Evolutionary conservation across 73 alveolate species (phyloP).

Genomic region (Blepharisma stoltei): DNA sequence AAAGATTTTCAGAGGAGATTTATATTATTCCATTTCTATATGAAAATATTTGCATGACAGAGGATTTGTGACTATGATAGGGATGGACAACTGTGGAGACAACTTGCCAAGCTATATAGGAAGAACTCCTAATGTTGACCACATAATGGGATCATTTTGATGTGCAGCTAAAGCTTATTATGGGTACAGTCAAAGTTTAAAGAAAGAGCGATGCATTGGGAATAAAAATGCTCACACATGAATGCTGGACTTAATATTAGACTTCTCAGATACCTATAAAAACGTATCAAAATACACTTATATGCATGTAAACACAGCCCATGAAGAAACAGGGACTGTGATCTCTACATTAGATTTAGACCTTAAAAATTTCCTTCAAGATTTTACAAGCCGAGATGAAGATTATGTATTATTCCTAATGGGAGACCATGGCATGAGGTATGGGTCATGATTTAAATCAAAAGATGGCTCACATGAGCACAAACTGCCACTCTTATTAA

Average conservation of each 20-base stretch:
- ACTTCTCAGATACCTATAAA: slow-evolving; percentile 14
- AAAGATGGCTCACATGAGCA: slow-evolving; percentile 25
- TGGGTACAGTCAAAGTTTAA: slow-evolving; percentile 3
- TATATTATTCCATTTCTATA: neutral
- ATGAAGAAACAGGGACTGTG: slow-evolving; percentile 29
- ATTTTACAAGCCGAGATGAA: neutral
- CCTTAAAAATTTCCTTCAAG: neutral
- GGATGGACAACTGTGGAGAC: neutral
- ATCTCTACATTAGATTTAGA: neutral
- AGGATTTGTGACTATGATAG: slow-evolving; percentile 9
- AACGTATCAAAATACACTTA: neutral
- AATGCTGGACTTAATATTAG: neutral
- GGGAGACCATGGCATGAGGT: slow-evolving; percentile 34
- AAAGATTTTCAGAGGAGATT: neutral
- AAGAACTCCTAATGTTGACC: neutral
- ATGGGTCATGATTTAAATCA: slow-evolving; percentile 7
- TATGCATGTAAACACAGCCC: slow-evolving; percentile 29
- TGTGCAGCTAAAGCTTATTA: slow-evolving; percentile 16
- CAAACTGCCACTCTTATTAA: neutral
- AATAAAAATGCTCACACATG: slow-evolving; percentile 24
- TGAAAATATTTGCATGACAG: slow-evolving; percentile 8
- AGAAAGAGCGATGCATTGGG: slow-evolving; percentile 21
- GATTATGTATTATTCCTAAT: slow-evolving; percentile 7
- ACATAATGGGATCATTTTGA: neutral
- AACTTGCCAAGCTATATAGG: neutral